Evolutionary conservation across 2,329 filamentous ascomycete genomes (phyloP), one percentile per base, ranked within the genome.

Genomic region (Sclerotinia subarctica): DNA sequence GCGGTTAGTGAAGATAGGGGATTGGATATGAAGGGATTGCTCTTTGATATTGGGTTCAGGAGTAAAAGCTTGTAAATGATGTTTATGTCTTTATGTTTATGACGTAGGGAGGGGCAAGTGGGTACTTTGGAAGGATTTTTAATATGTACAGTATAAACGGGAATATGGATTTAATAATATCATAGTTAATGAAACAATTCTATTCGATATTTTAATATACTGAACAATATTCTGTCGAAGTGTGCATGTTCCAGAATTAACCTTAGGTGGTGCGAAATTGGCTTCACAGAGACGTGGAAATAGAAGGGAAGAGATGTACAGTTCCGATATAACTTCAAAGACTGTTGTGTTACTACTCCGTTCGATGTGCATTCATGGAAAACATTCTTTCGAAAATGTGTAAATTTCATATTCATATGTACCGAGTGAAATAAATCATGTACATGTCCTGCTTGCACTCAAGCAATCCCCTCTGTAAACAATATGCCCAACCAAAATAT

Each of bases 351-450:
- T n/a, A n/a, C 59, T 21, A 21, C n/a, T 42, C 21, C 3, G n/a
- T 42, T 21, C 7, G 1, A 51, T 47, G 53, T 38, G 32, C 32
- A 5, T 13, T 21, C 29, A 17, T 51, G 21, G 2, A 32, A 42
- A 51, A 19, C 17, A 51, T 11, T 5, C 5, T 10, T 24, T 17
- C 26, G 29, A 38, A 26, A 51, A 38, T 38, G 32, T 24, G 46
- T 51, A 51, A 46, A 38, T 63, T 17, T 51, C n/a, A 19, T 21
- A 38, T 51, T 35, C 47, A 51, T 63, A 63, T 63, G 46, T 63
- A 63, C 46, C 6, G 32, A 21, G 59, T 51, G 2, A 51, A 19
- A 32, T 51, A 26, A 51, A 38, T 24, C 59, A 63, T 51, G 24
- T 51, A 42, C 46, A 63, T 17, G n/a, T 26, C 59, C 15, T 15